Base-by-base conservation (phyloP, 148 eudicot genomes). In the Rhododendron ferrugineum region DNA sequence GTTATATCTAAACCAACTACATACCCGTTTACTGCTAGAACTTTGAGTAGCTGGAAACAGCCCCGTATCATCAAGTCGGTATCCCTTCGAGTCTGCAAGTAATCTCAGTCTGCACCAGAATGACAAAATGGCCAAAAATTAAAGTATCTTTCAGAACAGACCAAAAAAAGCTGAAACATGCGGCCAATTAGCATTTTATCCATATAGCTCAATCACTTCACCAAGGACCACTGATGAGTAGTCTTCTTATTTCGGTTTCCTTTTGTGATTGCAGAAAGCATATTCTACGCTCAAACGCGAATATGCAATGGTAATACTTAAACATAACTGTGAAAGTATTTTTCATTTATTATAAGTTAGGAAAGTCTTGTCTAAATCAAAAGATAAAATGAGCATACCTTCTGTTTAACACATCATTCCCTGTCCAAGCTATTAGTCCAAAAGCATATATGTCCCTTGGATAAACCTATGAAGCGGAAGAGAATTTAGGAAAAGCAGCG, bases 341-440 rank as follows among this genome's bases (percentile, higher is more conserved):
- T 64, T 1, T 16, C 18, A 46, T 28, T 46, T 8, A 66, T 26
- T 14, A 70, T 3, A 82, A 80, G 44, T 16, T 52, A 52, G 58
- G 58, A 46, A n/a, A 68, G 26, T 40, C 70, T 4, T 3, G 37
- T 73, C 50, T 5, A 73, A 83, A 70, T 68, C n/a, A 47, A 47
- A 44, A 47, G 32, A 47, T 3, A 16, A 34, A 77, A 77, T 42
- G 11, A 40, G 23, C 88, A 81, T 81, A 95, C 99, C 98, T 95
- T 85, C 99, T 89, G 83, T 97, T 97, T 44, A 97, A 82, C 3
- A 95, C 96, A 87, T 97, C 99, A 88, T 97, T 97, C 86, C 99
- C 99, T 11, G 99, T 97, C 99, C 99, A 97, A 20, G 91, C 92
- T 86, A 97, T 91, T 84, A 97, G 92, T 56, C 99, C 99, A 81